phyloP scores from a whole-genome alignment of 306 rosid species.

The Hippophae rhamnoides region DNA sequence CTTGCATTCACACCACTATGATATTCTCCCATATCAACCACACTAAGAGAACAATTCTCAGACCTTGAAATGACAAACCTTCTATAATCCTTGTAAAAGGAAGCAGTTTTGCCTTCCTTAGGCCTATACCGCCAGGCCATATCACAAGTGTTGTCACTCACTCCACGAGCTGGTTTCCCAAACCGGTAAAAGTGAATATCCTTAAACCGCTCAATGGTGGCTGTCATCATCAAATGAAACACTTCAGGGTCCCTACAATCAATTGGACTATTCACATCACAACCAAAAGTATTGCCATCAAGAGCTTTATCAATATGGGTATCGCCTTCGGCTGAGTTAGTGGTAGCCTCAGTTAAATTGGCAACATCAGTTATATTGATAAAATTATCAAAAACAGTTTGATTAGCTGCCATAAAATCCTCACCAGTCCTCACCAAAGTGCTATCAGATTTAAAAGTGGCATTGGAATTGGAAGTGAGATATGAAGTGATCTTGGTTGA shows the following conservation, averaged over 20 bases:
- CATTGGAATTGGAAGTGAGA: conserved; percentile 86
- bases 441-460: conserved; percentile 84
- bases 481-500: conserved; percentile 79
- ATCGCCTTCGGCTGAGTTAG: conserved; percentile 5
- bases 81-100: conserved; percentile 89
- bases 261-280: conserved; percentile 42
- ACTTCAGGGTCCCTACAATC: conserved; percentile 87
- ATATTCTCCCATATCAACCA: conserved; percentile 74
- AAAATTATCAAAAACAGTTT: conserved; percentile 50
- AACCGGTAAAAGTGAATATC: conserved; percentile 89
- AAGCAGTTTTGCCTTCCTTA: conserved; percentile 87
- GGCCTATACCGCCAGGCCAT: conserved; percentile 99
- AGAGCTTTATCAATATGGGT: conserved; percentile 1
- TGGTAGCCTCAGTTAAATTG: conserved; percentile 7
- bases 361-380: conserved; percentile 60
- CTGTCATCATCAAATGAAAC: conserved; percentile 87
- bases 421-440: conserved; percentile 82
- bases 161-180: conserved; percentile 70
- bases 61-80: conserved; percentile 71
- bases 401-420: conserved; percentile 86
- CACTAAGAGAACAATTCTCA: conserved; percentile 54
- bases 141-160: conserved; percentile 63
- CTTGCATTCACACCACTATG: conserved; percentile 81
- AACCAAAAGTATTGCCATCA: conserved; percentile 20
- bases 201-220: conserved; percentile 74